Base-by-base conservation (phyloP, 257 asterid species). In the Linderniella brevidens region DNA sequence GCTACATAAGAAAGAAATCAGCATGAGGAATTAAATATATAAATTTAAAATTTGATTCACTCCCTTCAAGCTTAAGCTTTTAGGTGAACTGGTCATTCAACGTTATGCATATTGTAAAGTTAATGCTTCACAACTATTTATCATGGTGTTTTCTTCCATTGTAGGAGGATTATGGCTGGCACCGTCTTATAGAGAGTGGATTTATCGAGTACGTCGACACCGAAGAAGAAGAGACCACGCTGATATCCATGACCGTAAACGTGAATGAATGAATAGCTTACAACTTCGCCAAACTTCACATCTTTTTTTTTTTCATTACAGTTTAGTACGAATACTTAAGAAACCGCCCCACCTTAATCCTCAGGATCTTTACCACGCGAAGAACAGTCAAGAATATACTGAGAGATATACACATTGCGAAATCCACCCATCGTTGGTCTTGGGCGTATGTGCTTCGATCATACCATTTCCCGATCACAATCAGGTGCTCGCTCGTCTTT, bases 381-480 rank as follows among this genome's bases (percentile, higher is more conserved):
- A 6, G 32, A 25, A 25, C 0, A 58, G 58, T 11, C 93, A 84
- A 45, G 98, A 92, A 46, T 88, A 80, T 64, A 74, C 94, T 19
- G 78, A 74, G 64, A 88, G 93, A 11, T 88, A 84, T 48, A 88
- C 98, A 1, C 98, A 88, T 56, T 88, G 98, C 53, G 94, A 88
- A 66, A 84, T 88, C 67, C 98, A 88, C 59, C 98, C 98, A n/a
- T 88, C 94, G 8, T 65, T 88, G 68, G 84, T 88, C 37, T 65
- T 88, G 58, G 98, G 98, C 41, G 98, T 88, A 12, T 88, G 98
- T 66, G 98, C 95, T 56, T 88, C 95, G 35, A 88, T 88, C 70
- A 88, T 88, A 41, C 98, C 98, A 19, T 88, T 88, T 66, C 98
- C 98, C 8, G 98, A 88, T 69, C 98, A 88, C 67, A 88, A 88